Evolutionary conservation across 2,329 filamentous ascomycete genomes (phyloP), one percentile per base, ranked within the genome.

Genomic region (Fusarium brachygibbosum): DNA sequence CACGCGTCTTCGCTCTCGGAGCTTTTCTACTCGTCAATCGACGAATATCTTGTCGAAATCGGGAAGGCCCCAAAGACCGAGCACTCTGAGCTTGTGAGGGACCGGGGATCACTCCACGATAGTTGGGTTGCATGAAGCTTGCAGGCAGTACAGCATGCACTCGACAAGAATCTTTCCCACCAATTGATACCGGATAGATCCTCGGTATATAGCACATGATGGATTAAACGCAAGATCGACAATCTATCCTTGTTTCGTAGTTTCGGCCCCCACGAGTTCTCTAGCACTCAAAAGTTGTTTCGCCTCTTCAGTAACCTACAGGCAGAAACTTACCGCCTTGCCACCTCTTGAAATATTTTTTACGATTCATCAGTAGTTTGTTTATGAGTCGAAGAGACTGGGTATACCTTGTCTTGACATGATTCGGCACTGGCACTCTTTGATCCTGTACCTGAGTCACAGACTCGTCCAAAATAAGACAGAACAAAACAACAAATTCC

Each of bases 231-330:
- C 29, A 12, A 50, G 54, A 56, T 69, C 66, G 25, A 29, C 54
- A 61, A 19, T 53, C 41, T 41, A 21, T 34, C 40, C 28, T 51
- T 17, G 25, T 35, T 50, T 9, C 12, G 34, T 56, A 37, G 29
- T 61, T 41, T 69, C 38, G 11, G 59, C 65, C 49, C 65, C 65
- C 29, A 55, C 41, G 6, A 13, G 23, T 29, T 58, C 40, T 40
- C 17, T 17, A 12, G 12, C 19, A 31, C 29, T 45, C 11, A 60
- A 34, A 38, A 37, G 21, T 23, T 37, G 13, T 17, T 50, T 53
- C 12, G 37, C 38, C 28, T 45, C 50, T 46, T 38, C 3, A 21
- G 29, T 38, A n/a, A 29, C 40, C 5, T n/a, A 37, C 6, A 38
- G 32, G 23, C 17, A 40, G 14, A 41, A 31, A 21, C n/a, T 10